Evolutionary conservation across 2,329 filamentous ascomycete genomes (phyloP), one percentile per base, ranked within the genome.

Genomic region (Diplocarpon mali): DNA sequence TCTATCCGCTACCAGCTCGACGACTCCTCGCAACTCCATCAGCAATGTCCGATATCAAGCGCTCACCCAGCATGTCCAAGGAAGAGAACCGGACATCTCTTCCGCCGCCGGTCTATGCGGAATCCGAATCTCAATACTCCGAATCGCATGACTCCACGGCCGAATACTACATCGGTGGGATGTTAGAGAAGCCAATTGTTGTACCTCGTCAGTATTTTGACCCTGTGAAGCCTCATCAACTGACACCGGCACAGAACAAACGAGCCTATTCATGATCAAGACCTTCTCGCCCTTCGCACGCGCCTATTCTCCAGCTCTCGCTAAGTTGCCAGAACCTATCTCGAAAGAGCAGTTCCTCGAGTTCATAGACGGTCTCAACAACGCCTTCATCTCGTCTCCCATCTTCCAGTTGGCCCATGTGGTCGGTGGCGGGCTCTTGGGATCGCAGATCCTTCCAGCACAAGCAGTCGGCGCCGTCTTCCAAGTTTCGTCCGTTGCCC

Each of bases 331-430:
- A 3, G 42, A 48, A 9, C 48, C 48, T 7, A 47, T 53, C n/a
- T 20, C 34, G 14, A 15, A 43, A 40, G 35, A 36, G 11, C 51
- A 57, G 15, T 59, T 59, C 44, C 51, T 61, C 14, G 32, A 47
- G 6, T 60, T 61, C 46, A 46, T 60, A 45, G 57, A 60, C 36
- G 52, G 53, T 8, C 50, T 60, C 28, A 60, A 60, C 42, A 46
- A 55, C 32, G 53, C 49, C 31, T 59, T 57, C 45, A 45, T 60
- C 28, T 56, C 56, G 8, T 45, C 53, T 10, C 57, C 58, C 0
- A 47, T 55, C 44, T 55, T 58, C 44, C 51, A 60, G 47, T 45
- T 46, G 9, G 44, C 51, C 7, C 47, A 54, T 28, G 37, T 56
- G 4, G 51, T 49, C 2, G 57, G 58, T 3, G 49, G 48, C 2